Conservation (phyloP, 2,329 filamentous ascomycete species). For the Exophiala sp. region DNA sequence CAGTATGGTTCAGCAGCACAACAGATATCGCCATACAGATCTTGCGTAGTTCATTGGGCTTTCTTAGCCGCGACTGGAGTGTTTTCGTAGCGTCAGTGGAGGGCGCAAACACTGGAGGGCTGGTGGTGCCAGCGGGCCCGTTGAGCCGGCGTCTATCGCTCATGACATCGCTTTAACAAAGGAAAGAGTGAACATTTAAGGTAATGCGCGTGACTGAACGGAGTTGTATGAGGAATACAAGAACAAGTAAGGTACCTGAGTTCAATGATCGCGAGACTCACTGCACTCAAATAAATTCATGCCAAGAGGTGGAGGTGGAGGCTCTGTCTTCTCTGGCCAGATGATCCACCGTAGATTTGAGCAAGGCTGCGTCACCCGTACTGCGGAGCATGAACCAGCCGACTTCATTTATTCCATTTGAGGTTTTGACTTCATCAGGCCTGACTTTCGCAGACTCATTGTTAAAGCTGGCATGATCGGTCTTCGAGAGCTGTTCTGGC, state of each 20-base stretch:
- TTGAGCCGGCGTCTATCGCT: slow-evolving; percentile 85
- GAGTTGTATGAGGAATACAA: background rate
- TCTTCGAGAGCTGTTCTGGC: no score
- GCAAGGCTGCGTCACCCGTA: background rate
- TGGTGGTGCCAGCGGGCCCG: slow-evolving; percentile 71
- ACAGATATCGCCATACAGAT: slow-evolving; percentile 60
- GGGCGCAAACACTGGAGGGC: slow-evolving; percentile 63
- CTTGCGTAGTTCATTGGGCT: slow-evolving; percentile 68
- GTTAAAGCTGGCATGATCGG: no score
- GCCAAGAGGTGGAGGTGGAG: background rate
- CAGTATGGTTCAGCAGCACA: slow-evolving; percentile 1
- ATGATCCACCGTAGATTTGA: background rate
- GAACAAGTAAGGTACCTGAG: background rate
- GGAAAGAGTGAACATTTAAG: slow-evolving; percentile 11
- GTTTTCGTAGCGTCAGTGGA: slow-evolving; percentile 45
- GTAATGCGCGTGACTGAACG: background rate
- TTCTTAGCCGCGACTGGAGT: slow-evolving; percentile 52
- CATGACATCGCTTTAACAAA: slow-evolving; percentile 46
- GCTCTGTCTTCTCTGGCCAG: background rate
- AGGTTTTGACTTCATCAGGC: no score
- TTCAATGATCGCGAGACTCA: no score
- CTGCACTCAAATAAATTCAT: no score
- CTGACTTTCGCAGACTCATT: no score
- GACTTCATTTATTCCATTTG: no score
- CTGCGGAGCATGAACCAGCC: background rate